Conservation (phyloP, 225 moss, liverwort and hornwort genomes). For the Marchantia paleacea region DNA sequence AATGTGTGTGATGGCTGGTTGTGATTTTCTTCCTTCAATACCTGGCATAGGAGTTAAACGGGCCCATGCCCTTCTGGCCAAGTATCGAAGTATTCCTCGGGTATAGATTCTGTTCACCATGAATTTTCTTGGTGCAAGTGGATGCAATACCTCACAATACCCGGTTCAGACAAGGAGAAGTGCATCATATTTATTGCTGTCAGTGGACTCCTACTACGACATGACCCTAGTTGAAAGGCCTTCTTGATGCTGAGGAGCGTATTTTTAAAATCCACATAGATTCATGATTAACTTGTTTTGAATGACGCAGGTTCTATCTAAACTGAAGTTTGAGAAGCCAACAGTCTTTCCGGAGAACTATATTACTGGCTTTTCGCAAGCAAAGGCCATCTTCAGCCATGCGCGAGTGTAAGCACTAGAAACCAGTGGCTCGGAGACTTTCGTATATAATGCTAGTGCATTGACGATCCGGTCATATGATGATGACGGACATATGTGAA, state of each 20-base stretch:
- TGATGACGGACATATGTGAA: neutral
- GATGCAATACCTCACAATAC: no score
- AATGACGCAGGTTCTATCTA: conserved; percentile 39
- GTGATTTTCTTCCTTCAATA: conserved; percentile 55
- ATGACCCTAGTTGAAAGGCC: no score
- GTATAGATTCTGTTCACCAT: conserved; percentile 8
- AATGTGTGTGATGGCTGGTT: conserved; percentile 55
- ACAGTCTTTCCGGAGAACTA: conserved; percentile 45
- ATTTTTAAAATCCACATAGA: no score
- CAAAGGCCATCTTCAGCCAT: conserved; percentile 50
- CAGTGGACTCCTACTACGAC: no score
- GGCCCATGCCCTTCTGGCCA: conserved; percentile 44
- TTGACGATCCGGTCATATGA: neutral
- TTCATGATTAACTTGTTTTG: neutral
- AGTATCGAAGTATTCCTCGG: conserved; percentile 45
- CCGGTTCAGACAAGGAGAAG: no score
- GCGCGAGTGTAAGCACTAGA: conserved; percentile 48
- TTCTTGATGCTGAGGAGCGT: no score
- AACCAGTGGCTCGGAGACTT: neutral
- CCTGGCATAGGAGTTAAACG: conserved; percentile 50
- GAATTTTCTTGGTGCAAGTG: no score
- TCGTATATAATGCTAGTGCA: neutral
- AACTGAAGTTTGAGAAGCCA: conserved; percentile 37
- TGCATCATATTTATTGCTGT: no score
- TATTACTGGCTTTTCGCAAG: conserved; percentile 42